These are phyloP conservation scores for Atalantia buxifolia DNA, from an alignment of 345 rosid genomes.

Conservation along the genomic window DNA sequence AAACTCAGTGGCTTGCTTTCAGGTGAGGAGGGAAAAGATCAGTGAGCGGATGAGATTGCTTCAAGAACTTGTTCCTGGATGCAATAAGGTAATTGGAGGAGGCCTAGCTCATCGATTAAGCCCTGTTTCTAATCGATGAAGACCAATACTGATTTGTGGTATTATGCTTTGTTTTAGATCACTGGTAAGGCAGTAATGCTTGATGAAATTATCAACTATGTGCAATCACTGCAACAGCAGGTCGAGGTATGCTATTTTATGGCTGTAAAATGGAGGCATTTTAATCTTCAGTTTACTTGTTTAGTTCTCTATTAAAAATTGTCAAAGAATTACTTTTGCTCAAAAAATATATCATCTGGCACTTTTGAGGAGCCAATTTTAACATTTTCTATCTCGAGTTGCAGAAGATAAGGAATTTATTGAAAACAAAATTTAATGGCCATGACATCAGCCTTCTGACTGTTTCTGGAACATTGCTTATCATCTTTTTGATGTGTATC, in stretches of 20 bases:
- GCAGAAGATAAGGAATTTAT: neutral
- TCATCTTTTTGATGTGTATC: neutral
- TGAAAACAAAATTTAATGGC: neutral
- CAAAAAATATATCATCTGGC: neutral
- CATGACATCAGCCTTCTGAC: neutral
- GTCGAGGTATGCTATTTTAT: constrained; percentile 73
- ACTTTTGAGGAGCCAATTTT: neutral
- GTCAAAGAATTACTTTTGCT: neutral
- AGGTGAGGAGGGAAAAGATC: constrained; percentile 98
- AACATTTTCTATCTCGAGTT: neutral
- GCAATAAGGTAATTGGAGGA: constrained; percentile 66
- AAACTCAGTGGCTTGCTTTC: constrained; percentile 19
- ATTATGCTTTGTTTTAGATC: constrained; percentile 49
- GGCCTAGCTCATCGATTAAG: neutral
- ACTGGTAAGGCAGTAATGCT: constrained; percentile 99
- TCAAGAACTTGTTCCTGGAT: constrained; percentile 97
- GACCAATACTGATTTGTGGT: constrained; percentile 7
- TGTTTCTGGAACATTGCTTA: neutral
- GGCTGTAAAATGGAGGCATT: neutral
- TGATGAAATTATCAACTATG: constrained; percentile 96
- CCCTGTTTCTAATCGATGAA: neutral
- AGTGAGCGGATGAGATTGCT: constrained; percentile 96
- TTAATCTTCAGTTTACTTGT: neutral
- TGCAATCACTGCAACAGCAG: constrained; percentile 92
- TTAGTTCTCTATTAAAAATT: neutral